Conservation (phyloP, 352 stramenopile species). For the Pythium phragmitis region DNA sequence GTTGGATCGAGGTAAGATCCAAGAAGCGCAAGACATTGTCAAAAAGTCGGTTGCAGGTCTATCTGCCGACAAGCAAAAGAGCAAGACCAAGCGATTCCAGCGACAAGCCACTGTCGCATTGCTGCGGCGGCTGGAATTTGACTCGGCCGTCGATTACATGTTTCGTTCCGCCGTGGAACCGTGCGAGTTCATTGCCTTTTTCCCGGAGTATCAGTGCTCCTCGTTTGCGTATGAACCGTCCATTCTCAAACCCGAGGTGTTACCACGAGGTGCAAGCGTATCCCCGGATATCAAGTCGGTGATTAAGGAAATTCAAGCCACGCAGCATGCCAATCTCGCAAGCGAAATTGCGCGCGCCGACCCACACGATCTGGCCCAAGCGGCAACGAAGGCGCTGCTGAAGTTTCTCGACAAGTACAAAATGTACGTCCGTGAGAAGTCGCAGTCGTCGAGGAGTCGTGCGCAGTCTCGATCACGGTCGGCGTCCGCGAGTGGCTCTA, state of each 20-base stretch:
- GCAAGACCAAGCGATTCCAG: slow-evolving; percentile 88
- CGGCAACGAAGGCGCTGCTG: slow-evolving; percentile 70
- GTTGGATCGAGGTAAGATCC: slow-evolving; percentile 80
- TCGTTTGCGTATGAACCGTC: slow-evolving; percentile 85
- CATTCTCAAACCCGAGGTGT: slow-evolving; percentile 80
- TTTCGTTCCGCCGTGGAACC: slow-evolving; percentile 83
- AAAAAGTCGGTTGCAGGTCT: slow-evolving; percentile 75
- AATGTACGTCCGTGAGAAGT: slow-evolving; percentile 80
- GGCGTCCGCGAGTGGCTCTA: slow-evolving; percentile 17
- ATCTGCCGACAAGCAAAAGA: slow-evolving; percentile 81
- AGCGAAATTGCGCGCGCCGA: slow-evolving; percentile 65
- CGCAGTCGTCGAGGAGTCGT: slow-evolving; percentile 20
- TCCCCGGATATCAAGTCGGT: slow-evolving; percentile 78
- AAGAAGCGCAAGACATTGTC: slow-evolving; percentile 82
- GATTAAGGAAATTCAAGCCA: slow-evolving; percentile 64
- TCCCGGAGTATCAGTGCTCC: slow-evolving; percentile 73
- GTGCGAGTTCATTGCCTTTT: slow-evolving; percentile 87
- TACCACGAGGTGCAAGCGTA: slow-evolving; percentile 68
- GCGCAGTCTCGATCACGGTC: slow-evolving; percentile 25
- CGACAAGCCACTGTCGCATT: slow-evolving; percentile 79
- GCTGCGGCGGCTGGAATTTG: slow-evolving; percentile 77
- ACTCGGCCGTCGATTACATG: slow-evolving; percentile 78
- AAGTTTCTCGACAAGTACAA: slow-evolving; percentile 84
- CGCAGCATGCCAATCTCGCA: slow-evolving; percentile 43
- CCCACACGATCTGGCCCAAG: slow-evolving; percentile 48